Percentiles rank a stretch among this genome's conserved stretches.
Conservation (phyloP, 1,284 basidiomycete genomes). For the Ceratobasidium sp. region DNA sequence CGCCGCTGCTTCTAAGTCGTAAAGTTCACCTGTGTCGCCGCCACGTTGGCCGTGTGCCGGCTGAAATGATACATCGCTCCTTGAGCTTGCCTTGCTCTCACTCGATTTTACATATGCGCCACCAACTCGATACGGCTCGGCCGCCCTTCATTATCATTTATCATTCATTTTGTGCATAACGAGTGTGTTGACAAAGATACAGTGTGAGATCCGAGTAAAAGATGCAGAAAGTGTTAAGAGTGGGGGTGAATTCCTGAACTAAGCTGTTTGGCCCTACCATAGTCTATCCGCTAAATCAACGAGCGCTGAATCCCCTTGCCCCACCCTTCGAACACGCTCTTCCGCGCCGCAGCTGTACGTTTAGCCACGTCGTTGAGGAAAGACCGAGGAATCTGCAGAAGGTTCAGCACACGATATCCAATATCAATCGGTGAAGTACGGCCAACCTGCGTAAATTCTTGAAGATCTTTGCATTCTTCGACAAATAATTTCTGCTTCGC, state of each 20-base stretch:
- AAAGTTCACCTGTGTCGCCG: neutral
- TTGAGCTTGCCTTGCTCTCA: neutral
- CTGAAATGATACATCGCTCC: neutral
- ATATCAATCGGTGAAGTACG: neutral
- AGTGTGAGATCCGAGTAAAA: neutral
- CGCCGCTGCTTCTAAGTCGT: neutral
- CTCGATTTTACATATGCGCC: constrained; percentile 19
- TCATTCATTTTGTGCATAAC: constrained; percentile 41
- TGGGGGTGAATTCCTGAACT: constrained; percentile 27
- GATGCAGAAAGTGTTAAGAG: constrained; percentile 34
- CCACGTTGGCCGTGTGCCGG: neutral
- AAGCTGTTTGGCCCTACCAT: neutral
- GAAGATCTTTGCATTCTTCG: constrained; percentile 40
- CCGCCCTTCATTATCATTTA: neutral
- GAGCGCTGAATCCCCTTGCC: constrained; percentile 44
- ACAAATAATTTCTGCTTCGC: constrained; percentile 42
- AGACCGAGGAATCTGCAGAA: constrained; percentile 21
- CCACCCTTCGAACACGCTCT: constrained; percentile 44
- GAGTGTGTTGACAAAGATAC: neutral
- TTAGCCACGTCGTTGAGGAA: constrained; percentile 35
- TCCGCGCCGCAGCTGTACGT: constrained; percentile 26
- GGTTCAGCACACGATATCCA: constrained; percentile 9
- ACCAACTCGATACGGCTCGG: constrained; percentile 8
- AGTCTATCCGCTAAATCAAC: constrained; percentile 24
- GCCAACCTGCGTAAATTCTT: constrained; percentile 31